Percentiles rank a stretch among this genome's conserved stretches.
Conservation (phyloP, 345 rosid species). For the Eucalyptus viminalis region DNA sequence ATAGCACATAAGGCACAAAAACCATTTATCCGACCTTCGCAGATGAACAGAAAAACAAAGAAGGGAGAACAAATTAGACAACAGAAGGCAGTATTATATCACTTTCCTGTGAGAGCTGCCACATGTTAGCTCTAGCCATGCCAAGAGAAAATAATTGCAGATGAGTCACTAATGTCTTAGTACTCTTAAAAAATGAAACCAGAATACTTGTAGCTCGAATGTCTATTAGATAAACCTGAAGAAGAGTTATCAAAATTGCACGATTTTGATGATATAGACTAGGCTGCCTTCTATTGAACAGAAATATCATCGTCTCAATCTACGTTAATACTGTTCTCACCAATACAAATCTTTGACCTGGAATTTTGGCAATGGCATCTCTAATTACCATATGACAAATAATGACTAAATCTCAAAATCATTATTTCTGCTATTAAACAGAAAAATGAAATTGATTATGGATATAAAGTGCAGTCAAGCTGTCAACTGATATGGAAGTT, state of each 20-base stretch:
- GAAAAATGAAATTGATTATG: neutral
- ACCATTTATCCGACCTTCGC: conserved; percentile 82
- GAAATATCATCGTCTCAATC: neutral
- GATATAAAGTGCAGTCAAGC: neutral
- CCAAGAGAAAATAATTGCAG: neutral
- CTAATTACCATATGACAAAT: neutral
- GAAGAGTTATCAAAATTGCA: neutral
- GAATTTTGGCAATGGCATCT: neutral
- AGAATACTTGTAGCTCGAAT: neutral
- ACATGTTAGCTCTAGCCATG: neutral
- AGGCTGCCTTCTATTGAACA: neutral
- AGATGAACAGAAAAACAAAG: conserved; percentile 1
- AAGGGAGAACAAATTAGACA: neutral
- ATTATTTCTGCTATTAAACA: neutral
- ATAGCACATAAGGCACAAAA: conserved; percentile 97
- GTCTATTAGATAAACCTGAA: neutral
- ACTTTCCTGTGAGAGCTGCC: neutral
- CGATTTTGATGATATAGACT: neutral
- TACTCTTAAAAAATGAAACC: neutral
- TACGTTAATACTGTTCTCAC: neutral
- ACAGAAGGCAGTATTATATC: neutral
- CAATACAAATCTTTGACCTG: neutral
- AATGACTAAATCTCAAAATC: neutral
- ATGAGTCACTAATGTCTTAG: neutral
- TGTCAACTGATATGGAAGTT: neutral